Conservation (phyloP, 306 rosid species). For the Medicago lupulina region DNA sequence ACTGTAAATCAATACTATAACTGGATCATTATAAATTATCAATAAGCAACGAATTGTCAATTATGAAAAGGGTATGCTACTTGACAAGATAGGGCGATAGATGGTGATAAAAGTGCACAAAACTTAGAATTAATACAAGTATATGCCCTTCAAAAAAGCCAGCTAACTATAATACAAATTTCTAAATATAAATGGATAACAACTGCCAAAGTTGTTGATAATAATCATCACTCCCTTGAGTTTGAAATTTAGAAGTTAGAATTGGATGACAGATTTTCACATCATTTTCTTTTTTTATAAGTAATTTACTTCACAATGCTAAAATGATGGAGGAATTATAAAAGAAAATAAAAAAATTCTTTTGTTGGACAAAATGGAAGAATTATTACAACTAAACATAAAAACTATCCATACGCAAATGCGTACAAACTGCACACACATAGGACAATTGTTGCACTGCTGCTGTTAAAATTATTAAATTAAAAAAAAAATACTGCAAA, state of each 20-base stretch:
- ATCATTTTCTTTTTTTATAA: background rate
- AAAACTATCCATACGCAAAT: background rate
- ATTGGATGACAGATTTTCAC: background rate
- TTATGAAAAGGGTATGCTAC: constrained; percentile 3
- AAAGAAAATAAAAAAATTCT: background rate
- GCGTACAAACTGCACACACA: background rate
- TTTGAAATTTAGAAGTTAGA: constrained; percentile 1
- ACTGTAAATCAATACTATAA: background rate
- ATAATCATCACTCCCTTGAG: constrained; percentile 8
- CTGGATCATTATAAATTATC: background rate
- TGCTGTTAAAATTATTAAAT: constrained; percentile 12
- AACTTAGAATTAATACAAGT: constrained; percentile 2
- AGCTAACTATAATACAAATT: background rate
- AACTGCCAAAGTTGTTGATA: constrained; percentile 1
- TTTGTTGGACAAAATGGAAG: constrained; percentile 7
- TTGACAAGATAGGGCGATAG: background rate
- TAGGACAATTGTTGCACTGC: background rate
- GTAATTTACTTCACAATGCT: constrained; percentile 14
- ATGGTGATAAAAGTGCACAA: background rate
- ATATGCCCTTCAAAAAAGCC: constrained; percentile 5
- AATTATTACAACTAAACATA: constrained; percentile 15
- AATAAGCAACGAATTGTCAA: constrained; percentile 7
- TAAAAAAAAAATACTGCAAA: background rate
- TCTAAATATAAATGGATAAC: background rate
- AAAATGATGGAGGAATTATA: background rate